Evolutionary conservation across 1,139 yeast species (phyloP), one percentile per base, ranked within the genome.

Genomic region (Pichia inconspicua): DNA sequence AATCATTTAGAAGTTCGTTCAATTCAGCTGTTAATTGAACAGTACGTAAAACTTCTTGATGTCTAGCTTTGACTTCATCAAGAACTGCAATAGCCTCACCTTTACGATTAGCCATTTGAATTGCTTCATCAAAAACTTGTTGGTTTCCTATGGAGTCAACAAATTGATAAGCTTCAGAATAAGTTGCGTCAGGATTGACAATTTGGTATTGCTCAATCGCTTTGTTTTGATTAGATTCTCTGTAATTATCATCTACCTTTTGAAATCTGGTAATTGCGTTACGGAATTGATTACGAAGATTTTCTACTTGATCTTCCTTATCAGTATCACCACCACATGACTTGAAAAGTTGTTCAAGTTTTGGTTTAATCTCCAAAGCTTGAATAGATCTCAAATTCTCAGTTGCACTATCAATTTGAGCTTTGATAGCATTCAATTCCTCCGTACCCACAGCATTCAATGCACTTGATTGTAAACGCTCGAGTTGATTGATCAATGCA

Each of bases 21-120:
- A 92, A 79, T 70, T 92, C 98, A 42, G 94, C 89, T 87, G 94
- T 88, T 51, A 97, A 85, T 70, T 86, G 83, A 70, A 90, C 97
- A 68, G 94, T 84, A 72, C 89, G 87, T 71, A 88, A 84, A 65
- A 94, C 80, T 71, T 92, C 98, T 64, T 87, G 84, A 72, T 94
- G 98, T 72, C 99, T 84, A 43, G 87, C 82, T 70, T 92, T 97
- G 48, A 94, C 98, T 69, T 94, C 98, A 61, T 88, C 86, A 60
- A 92, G 77, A 3, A 95, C 98, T 35, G 96, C 81, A 66, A 95
- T 80, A 46, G 98, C 97, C 69, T 92, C 96, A 58, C 98, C 98
- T 62, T 95, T 82, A 70, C 97, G 83, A 47, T 60, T 61, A 49
- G 95, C 84, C 70, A 84, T 88, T 75, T 88, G 73, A 58, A 92